Evolutionary conservation across 83 land plant species (phyloP), one percentile per base, ranked within the genome.

Genomic region (Picea mariana): DNA sequence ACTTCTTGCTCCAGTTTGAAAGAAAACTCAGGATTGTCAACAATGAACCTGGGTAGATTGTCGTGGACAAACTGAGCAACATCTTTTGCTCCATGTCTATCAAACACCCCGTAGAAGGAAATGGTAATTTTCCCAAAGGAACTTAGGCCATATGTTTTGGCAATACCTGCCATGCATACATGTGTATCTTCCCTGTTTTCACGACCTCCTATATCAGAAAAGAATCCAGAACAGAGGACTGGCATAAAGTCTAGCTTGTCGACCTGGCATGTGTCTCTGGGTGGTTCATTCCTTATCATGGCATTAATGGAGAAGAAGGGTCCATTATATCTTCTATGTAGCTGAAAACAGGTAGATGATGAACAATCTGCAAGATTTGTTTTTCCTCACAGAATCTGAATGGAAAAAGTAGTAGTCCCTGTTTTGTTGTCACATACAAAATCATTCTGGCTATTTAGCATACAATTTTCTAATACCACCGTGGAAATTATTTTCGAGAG

Each of bases 91-190:
- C 83, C 95, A 83, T 94, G 95, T 31, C 96, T 95, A 87, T 94
- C 96, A 89, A 94, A 92, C 52, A 94, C 95, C 96, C 91, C 95
- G 86, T 85, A 91, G 58, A 91, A 91, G 34, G 91, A 82, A 11
- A 87, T 64, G 27, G 87, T 80, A 71, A 78, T 86, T 0, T 81
- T 79, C n/a, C 67, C 77, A 21, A 80, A 69, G 1, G 66, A n/a
- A 75, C 60, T 67, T 18, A 8, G 24, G 38, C 87, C 90, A 75
- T 87, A 93, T 20, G 84, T 87, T 69, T 78, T 81, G 38, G 90
- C 88, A 38, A 93, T 68, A 67, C 91, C 84, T 59, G 82, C 26
- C 42, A 93, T 87, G 84, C 95, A 90, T 9, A 91, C 82, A 69
- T 93, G 91, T 62, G 93, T 84, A 81, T 93, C 95, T 85, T 93